Evolutionary conservation across 495 filamentous ascomycete genomes (phyloP).

Genomic region (Neurospora tetraspora): DNA sequence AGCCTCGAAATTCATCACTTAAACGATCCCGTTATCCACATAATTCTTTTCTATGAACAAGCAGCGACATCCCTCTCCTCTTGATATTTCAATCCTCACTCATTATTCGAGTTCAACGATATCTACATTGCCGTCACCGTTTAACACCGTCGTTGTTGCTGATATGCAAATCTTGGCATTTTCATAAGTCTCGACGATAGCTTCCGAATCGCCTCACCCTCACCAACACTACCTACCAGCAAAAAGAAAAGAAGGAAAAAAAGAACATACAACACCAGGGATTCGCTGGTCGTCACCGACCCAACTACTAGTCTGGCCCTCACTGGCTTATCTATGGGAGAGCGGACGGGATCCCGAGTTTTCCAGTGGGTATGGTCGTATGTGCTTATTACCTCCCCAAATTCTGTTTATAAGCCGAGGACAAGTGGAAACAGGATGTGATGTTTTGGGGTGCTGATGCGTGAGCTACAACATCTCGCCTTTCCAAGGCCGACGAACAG

Average conservation of each 20-base stretch:
- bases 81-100: not conserved
- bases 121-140: not conserved
- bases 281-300: too few relatives aligned
- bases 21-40: not conserved
- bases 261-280: too few relatives aligned
- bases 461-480: not conserved
- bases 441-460: not conserved
- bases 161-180: not conserved
- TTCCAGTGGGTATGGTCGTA: slow-evolving; percentile 12
- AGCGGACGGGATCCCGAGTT: slow-evolving; percentile 44
- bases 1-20: not conserved
- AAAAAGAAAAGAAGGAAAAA: too few relatives aligned
- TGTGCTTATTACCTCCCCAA: not conserved
- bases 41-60: not conserved
- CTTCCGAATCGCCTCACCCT: not conserved
- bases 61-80: not conserved
- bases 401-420: not conserved
- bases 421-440: not conserved
- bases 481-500: not conserved
- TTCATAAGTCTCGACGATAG: not conserved
- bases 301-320: too few relatives aligned
- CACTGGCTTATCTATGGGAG: slow-evolving; percentile 18
- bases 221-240: not conserved
- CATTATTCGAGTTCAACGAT: not conserved
- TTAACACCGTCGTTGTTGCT: not conserved